Percentiles rank a stretch among this genome's conserved stretches.
Conservation (phyloP, 331 rosid genomes). For the Phaseolus coccineus region DNA sequence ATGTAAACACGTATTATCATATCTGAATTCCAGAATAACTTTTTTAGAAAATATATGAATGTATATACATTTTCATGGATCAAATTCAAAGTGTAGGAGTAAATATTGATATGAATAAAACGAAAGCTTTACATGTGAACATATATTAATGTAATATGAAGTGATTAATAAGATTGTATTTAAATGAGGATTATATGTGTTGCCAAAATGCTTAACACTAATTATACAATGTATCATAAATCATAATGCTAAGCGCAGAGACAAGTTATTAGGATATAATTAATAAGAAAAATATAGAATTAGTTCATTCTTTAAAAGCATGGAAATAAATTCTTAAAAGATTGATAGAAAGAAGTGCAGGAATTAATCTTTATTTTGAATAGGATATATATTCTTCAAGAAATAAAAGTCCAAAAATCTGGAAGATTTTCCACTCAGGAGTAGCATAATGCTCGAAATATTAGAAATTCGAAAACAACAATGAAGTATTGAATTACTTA, state of each 20-base stretch:
- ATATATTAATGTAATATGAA: background rate
- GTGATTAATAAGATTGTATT: background rate
- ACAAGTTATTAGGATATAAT: background rate
- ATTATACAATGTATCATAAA: background rate
- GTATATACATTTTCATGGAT: background rate
- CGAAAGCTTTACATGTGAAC: background rate
- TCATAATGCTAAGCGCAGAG: background rate
- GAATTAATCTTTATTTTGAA: background rate
- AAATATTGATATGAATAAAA: background rate
- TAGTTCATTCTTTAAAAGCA: background rate
- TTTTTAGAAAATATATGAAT: background rate
- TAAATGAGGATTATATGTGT: background rate
- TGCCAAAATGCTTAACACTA: background rate
- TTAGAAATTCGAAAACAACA: background rate
- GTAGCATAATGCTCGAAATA: too few relatives aligned
- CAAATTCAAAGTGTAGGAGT: background rate
- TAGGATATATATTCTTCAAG: background rate
- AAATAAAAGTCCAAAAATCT: background rate
- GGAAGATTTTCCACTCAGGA: background rate
- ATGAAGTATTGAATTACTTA: too few relatives aligned
- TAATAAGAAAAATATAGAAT: background rate
- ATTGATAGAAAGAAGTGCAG: background rate
- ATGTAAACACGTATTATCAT: background rate
- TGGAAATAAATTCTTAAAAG: background rate
- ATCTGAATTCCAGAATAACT: background rate